phyloP scores from a whole-genome alignment of 495 filamentous ascomycete species.

The Chaetomidium leptoderma region DNA sequence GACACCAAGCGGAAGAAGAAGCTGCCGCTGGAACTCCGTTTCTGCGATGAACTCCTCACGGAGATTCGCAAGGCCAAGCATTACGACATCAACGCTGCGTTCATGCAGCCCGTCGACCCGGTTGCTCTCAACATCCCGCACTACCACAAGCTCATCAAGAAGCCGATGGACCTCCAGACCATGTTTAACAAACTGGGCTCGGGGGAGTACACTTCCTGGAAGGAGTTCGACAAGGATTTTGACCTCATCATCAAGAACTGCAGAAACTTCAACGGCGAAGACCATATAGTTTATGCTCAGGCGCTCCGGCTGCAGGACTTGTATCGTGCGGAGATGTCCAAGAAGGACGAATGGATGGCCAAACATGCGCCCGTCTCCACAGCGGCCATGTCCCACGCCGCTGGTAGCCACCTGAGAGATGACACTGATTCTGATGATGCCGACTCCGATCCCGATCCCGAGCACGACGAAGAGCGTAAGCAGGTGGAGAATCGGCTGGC shows the following conservation, averaged over 20 bases:
- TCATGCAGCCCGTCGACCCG: conserved; percentile 81
- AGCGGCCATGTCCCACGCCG: conserved; percentile 34
- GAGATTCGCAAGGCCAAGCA: conserved; percentile 77
- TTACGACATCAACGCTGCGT: conserved; percentile 58
- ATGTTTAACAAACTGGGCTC: conserved; percentile 67
- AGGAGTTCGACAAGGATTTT: conserved; percentile 82
- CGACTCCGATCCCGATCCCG: conserved; percentile 37
- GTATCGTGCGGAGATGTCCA: conserved; percentile 67
- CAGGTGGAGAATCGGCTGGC: conserved; percentile 17
- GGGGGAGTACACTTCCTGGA: conserved; percentile 76
- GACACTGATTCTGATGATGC: conserved; percentile 56
- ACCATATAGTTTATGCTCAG: conserved; percentile 65
- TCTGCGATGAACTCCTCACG: conserved; percentile 76
- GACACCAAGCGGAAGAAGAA: conserved; percentile 87
- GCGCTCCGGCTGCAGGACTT: conserved; percentile 67
- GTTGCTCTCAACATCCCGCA: conserved; percentile 90
- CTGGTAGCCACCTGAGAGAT: conserved; percentile 45
- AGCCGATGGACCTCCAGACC: conserved; percentile 89
- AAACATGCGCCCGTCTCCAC: conserved; percentile 58
- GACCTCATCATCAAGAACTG: conserved; percentile 84
- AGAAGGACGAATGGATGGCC: conserved; percentile 72
- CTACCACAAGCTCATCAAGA: conserved; percentile 90
- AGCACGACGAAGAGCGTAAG: conserved; percentile 28
- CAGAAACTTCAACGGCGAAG: conserved; percentile 79
- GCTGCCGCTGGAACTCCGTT: conserved; percentile 78